These are phyloP conservation scores for Solanum sejunctum DNA, from an alignment of 257 asterid species.

Conservation along the genomic window DNA sequence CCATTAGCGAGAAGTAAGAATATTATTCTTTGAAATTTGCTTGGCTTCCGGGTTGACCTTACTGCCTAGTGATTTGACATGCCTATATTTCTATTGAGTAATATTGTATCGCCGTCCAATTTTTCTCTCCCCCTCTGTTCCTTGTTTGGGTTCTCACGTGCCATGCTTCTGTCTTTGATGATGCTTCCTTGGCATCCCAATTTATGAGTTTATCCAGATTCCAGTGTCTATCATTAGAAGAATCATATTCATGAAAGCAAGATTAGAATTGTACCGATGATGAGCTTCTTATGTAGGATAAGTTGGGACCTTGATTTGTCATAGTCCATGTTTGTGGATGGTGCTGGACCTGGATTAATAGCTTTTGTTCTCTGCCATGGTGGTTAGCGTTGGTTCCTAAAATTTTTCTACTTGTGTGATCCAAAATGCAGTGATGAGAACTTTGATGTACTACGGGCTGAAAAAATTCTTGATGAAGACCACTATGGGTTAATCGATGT, in stretches of 20 bases:
- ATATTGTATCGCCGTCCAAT: not conserved
- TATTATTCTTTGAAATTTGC: not conserved
- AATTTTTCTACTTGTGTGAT: conserved; percentile 4
- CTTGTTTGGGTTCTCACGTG: not conserved
- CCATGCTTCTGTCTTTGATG: not conserved
- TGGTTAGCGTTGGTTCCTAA: not conserved
- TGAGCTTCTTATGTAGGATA: not conserved
- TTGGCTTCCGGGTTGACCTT: not conserved
- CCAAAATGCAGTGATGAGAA: conserved; percentile 66
- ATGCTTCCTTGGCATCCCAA: not conserved
- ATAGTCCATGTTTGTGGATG: not conserved
- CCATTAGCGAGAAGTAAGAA: not conserved
- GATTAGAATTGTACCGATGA: not conserved
- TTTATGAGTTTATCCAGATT: not conserved
- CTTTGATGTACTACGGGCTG: conserved; percentile 79
- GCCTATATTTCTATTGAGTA: not conserved
- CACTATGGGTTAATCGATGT: conserved; percentile 96
- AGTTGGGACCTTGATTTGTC: not conserved
- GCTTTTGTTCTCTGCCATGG: not conserved
- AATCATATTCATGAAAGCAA: not conserved
- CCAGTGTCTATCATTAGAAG: not conserved
- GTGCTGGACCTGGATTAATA: not conserved
- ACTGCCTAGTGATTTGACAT: not conserved
- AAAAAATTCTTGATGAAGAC: conserved; percentile 88
- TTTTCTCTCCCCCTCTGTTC: not conserved